phyloP scores from a whole-genome alignment of 768 basidiomycete genomes.

The Lentinula lateritia region DNA sequence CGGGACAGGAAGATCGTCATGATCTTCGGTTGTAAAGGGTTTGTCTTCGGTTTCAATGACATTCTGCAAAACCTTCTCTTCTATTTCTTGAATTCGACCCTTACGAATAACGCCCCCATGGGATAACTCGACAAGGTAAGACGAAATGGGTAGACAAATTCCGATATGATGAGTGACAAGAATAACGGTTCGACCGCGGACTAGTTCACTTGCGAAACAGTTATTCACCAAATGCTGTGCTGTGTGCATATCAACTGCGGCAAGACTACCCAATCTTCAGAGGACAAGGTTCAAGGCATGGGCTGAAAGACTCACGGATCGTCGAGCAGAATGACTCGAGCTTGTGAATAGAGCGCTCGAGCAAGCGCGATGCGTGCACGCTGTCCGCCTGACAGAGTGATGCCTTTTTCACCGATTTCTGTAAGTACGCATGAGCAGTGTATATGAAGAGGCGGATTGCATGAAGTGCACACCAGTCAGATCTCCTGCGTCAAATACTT shows the following conservation, averaged over 20 bases:
- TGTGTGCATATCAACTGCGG: conserved; percentile 76
- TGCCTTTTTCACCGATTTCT: conserved; percentile 78
- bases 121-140: conserved; percentile 60
- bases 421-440: not conserved
- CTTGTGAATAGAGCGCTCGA: conserved; percentile 71
- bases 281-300: not conserved
- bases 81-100: conserved; percentile 45
- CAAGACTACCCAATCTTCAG: conserved; percentile 32
- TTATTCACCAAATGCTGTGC: conserved; percentile 61
- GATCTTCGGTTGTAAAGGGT: conserved; percentile 17
- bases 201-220: conserved; percentile 59
- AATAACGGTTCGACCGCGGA: conserved; percentile 64
- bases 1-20: conserved; percentile 10
- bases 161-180: conserved; percentile 81
- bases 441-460: not conserved
- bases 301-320: conserved; percentile 44
- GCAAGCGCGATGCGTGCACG: conserved; percentile 73
- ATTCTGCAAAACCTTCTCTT: conserved; percentile 34
- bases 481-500: conserved; percentile 71
- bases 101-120: conserved; percentile 43
- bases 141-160: conserved; percentile 62
- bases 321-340: conserved; percentile 62
- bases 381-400: conserved; percentile 71
- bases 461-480: conserved; percentile 47
- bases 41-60: conserved; percentile 45